These are phyloP conservation scores for Pseudoperonospora humuli DNA, from an alignment of 352 stramenopile genomes.

Conservation along the genomic window DNA sequence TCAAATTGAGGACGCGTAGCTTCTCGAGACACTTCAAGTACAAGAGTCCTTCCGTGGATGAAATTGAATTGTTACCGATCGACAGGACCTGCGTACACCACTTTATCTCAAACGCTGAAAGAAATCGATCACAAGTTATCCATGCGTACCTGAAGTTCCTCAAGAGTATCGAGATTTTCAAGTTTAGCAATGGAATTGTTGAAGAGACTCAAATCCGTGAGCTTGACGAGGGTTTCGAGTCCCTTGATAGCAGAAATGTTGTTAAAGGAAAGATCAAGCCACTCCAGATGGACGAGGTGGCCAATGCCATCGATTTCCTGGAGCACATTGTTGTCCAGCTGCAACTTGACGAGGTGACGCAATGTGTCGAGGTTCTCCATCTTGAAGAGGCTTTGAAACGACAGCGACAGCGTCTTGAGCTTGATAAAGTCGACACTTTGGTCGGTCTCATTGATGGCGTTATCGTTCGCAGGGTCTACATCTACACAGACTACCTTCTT, in stretches of 20 bases:
- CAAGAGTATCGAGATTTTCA: conserved; percentile 86
- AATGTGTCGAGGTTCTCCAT: no score
- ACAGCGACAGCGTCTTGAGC: conserved; percentile 76
- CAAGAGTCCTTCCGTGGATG: conserved; percentile 57
- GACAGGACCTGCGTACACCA: conserved; percentile 62
- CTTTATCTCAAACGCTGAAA: background rate
- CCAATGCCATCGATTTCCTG: no score
- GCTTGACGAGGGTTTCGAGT: no score
- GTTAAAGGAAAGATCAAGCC: no score
- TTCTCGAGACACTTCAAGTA: conserved; percentile 83
- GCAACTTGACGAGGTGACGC: no score
- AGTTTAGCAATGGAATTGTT: conserved; percentile 91
- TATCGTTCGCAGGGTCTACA: conserved; percentile 57
- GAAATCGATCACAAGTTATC: background rate
- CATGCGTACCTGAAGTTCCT: conserved; percentile 60
- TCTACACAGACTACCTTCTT: conserved; percentile 52
- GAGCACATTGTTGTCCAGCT: no score
- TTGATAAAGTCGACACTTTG: conserved; percentile 68
- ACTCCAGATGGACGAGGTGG: no score
- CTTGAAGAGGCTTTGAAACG: conserved; percentile 90
- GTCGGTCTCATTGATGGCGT: conserved; percentile 56
- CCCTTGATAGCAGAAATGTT: no score
- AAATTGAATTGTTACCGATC: conserved; percentile 88
- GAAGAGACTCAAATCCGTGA: no score
- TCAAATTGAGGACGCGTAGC: conserved; percentile 87